phyloP scores from a whole-genome alignment of 2,329 filamentous ascomycete genomes.

The Curvularia verruculosa region DNA sequence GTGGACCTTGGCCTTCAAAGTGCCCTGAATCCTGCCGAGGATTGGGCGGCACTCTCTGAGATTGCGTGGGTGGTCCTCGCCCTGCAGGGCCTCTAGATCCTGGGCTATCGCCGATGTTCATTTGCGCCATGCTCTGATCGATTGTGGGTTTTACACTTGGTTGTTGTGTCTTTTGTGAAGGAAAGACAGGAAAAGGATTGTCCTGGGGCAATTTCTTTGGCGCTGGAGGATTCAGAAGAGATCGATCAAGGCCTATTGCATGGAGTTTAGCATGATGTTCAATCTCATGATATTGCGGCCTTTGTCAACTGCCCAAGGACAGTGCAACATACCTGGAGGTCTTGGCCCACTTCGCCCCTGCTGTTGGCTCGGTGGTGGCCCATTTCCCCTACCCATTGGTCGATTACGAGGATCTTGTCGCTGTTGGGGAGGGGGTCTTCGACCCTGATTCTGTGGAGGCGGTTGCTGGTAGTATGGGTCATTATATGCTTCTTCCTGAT shows the following conservation, averaged over 20 bases:
- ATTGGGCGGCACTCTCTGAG: constrained; percentile 25
- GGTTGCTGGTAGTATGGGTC: constrained; percentile 36
- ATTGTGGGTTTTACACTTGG: constrained; percentile 26
- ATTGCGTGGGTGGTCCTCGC: constrained; percentile 31
- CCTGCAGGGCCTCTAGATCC: constrained; percentile 26
- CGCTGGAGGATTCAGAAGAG: constrained; percentile 35
- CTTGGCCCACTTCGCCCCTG: constrained; percentile 36
- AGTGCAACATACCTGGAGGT: constrained; percentile 35
- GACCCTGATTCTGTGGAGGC: constrained; percentile 31
- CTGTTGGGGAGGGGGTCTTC: constrained; percentile 24
- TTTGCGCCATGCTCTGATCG: constrained; percentile 45
- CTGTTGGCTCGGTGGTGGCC: constrained; percentile 25
- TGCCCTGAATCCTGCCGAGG: constrained; percentile 46
- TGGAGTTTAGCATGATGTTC: constrained; percentile 11
- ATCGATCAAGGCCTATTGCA: constrained; percentile 40
- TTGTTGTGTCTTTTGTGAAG: constrained; percentile 35
- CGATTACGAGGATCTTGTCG: constrained; percentile 37
- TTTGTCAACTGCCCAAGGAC: neutral
- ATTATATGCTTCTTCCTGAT: constrained; percentile 36
- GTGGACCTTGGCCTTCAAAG: constrained; percentile 40
- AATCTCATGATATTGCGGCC: neutral
- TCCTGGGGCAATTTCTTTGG: constrained; percentile 47
- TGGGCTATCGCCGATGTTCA: constrained; percentile 38
- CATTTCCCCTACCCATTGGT: constrained; percentile 33
- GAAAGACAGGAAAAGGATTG: constrained; percentile 58